Evolutionary conservation across 345 rosid genomes (phyloP), one percentile per base, ranked within the genome.

Genomic region (Populus davidiana): DNA sequence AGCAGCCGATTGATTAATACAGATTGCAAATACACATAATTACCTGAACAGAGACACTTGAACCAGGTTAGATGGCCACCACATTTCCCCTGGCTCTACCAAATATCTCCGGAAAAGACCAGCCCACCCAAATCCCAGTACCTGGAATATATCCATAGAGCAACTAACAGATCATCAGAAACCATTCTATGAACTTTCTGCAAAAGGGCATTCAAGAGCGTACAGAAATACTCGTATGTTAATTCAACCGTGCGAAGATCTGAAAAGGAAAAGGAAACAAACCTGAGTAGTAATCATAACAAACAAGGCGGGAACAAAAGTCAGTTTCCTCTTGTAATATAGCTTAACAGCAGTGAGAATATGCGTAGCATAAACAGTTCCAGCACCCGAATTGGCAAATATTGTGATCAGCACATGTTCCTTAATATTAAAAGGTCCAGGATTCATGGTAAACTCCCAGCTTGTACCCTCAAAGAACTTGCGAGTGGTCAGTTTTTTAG

Each of bases 401-500:
- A 71, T 56, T 9, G 83, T 64, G 71, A 94, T 94, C 86, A 94
- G 72, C 18, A 94, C 98, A 77, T 94, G 98, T 73, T 94, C 98
- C 76, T 94, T 94, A 13, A 92, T 71, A 68, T 91, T 91, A 75
- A 94, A 94, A 5, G 97, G 94, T 27, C 94, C 98, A 1, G 94
- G 93, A 71, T 94, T 94, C 86, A 94, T 20, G 1, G 83, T 36
- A 2, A 43, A 43, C 47, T 43, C 47, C 47, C 47, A 43, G 47
- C 47, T 43, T 43, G 74, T 90, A 94, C 83, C 82, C 89, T 74
- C 78, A 89, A 47, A 47, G 52, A 59, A 20, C 64, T 17, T 20
- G 20, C 64, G 27, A n/a, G 64, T 59, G 23, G 64, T 20, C 27
- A 20, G 11, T n/a, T 59, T 59, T 8, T 20, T 59, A 59, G 80